These are phyloP conservation scores for Apiospora marii DNA, from an alignment of 2,329 filamentous ascomycete species.

Conservation along the genomic window DNA sequence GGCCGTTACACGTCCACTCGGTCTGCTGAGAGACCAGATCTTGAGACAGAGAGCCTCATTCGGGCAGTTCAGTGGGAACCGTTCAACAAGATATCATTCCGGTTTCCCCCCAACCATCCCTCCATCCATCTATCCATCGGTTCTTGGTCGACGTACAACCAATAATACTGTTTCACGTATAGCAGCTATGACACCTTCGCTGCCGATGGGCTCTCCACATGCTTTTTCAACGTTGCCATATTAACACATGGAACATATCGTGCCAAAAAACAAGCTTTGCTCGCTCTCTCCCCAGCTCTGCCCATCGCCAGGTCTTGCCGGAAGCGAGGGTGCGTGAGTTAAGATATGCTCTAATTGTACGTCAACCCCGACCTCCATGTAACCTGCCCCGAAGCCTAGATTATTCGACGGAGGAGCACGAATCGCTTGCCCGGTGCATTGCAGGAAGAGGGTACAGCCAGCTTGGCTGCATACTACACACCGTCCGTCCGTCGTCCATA, in stretches of 20 bases:
- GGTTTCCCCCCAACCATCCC: neutral
- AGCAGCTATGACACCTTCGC: slow-evolving; percentile 15
- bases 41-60: slow-evolving; percentile 4
- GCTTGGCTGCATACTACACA: slow-evolving; percentile 9
- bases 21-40: slow-evolving; percentile 2
- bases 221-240: slow-evolving; percentile 10
- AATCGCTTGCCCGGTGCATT: neutral
- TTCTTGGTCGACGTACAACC: slow-evolving; percentile 6
- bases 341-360: neutral
- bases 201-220: slow-evolving; percentile 13
- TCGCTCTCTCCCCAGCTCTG: neutral
- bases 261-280: slow-evolving; percentile 8
- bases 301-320: neutral
- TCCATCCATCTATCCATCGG: neutral
- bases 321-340: neutral
- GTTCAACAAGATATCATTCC: slow-evolving; percentile 12
- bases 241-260: slow-evolving; percentile 6
- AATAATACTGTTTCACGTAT: slow-evolving; percentile 18
- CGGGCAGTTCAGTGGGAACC: neutral
- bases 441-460: neutral
- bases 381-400: neutral
- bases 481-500: neutral
- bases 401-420: neutral
- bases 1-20: neutral
- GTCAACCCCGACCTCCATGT: neutral